A percentile compares a stretch with the other conserved stretches of the same genome.
Conservation (phyloP, 495 filamentous ascomycete genomes). For the Penicillium cosmopolitanum region DNA sequence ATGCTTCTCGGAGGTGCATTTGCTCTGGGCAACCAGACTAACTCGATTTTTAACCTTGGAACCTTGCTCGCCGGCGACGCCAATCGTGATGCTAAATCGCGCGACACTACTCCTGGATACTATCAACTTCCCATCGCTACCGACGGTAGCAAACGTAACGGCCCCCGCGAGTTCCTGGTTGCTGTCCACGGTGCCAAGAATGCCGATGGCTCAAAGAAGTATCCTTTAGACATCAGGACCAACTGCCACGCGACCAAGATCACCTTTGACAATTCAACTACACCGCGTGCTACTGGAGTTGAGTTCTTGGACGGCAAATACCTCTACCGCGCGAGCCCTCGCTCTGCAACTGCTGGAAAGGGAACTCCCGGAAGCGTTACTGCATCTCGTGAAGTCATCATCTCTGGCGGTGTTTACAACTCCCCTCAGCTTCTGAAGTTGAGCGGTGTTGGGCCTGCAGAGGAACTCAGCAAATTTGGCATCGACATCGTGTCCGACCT, state of each 20-base stretch:
- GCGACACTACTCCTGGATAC: constrained; percentile 47
- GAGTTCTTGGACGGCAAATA: constrained; percentile 62
- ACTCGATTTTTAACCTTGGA: constrained; percentile 41
- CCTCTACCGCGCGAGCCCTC: constrained; percentile 63
- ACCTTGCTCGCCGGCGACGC: constrained; percentile 55
- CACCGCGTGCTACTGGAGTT: constrained; percentile 62
- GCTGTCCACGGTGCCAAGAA: constrained; percentile 53
- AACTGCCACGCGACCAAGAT: constrained; percentile 66
- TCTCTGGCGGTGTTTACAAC: constrained; percentile 64
- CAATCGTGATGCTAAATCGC: constrained; percentile 47
- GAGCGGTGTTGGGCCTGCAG: constrained; percentile 61
- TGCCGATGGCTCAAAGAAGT: constrained; percentile 55
- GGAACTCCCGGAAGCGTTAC: constrained; percentile 49
- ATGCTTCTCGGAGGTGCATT: constrained; percentile 54
- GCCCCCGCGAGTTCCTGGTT: constrained; percentile 57
- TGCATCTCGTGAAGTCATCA: constrained; percentile 60
- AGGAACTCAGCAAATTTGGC: constrained; percentile 49
- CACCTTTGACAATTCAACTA: constrained; percentile 50
- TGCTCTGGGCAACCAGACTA: constrained; percentile 49
- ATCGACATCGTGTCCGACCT: constrained; percentile 60
- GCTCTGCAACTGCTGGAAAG: constrained; percentile 20
- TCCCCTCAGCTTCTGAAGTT: constrained; percentile 67
- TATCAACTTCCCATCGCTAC: constrained; percentile 58
- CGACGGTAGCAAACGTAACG: constrained; percentile 50
- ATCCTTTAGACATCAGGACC: constrained; percentile 60